phyloP scores from a whole-genome alignment of 495 filamentous ascomycete species.

The Aspergillus olivimuriae region DNA sequence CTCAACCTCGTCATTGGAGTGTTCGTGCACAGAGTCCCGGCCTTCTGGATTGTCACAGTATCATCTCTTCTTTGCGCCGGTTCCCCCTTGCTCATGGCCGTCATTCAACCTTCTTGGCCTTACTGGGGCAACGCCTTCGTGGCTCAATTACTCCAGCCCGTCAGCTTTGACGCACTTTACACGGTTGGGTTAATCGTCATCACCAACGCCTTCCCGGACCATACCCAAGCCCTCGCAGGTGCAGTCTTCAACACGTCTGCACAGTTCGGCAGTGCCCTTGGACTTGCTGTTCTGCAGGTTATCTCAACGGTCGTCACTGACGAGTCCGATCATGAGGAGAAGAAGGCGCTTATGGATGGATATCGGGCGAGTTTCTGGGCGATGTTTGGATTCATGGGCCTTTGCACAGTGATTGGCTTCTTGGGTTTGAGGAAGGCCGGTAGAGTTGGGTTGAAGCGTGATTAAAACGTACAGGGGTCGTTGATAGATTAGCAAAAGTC shows the following conservation, averaged over 20 bases:
- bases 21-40: constrained; percentile 42
- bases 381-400: constrained; percentile 43
- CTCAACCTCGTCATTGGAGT: constrained; percentile 49
- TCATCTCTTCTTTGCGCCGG: constrained; percentile 35
- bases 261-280: constrained; percentile 55
- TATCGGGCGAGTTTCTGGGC: constrained; percentile 58
- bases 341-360: constrained; percentile 44
- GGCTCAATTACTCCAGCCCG: constrained; percentile 45
- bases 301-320: constrained; percentile 48
- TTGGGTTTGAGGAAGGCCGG: constrained; percentile 48
- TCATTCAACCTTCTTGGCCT: constrained; percentile 35
- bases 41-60: constrained; percentile 38
- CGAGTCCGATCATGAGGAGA: constrained; percentile 23
- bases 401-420: constrained; percentile 32
- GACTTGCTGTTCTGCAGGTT: constrained; percentile 49
- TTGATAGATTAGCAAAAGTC: too few species aligned
- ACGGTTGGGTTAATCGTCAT: constrained; percentile 54
- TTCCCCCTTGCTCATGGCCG: constrained; percentile 49
- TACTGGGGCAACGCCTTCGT: constrained; percentile 54
- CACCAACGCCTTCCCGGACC: constrained; percentile 47
- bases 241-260: constrained; percentile 60
- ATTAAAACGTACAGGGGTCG: too few species aligned
- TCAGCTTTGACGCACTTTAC: constrained; percentile 47
- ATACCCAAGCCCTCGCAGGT: constrained; percentile 55
- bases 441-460: constrained; percentile 49